Evolutionary conservation across 2,329 filamentous ascomycete genomes (phyloP).

Genomic region (Penicillium corylophilum): DNA sequence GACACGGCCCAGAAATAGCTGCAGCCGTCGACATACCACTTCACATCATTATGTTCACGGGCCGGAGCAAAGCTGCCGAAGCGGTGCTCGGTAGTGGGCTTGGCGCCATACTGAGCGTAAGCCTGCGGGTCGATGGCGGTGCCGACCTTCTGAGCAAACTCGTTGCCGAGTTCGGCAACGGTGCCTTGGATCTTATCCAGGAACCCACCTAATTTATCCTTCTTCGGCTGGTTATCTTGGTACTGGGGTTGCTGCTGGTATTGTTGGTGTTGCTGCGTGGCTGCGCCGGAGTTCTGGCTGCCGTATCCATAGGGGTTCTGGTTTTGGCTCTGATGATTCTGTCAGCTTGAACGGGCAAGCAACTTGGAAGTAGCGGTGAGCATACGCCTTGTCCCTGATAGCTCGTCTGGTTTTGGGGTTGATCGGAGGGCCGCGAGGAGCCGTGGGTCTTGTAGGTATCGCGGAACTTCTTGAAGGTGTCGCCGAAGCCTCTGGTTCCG

Average conservation of each 20-base stretch:
- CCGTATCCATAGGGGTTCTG: constrained; percentile 24
- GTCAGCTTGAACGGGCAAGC: constrained; percentile 1
- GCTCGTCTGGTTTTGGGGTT: constrained; percentile 23
- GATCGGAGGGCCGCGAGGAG: constrained; percentile 19
- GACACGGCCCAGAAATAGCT: constrained; percentile 85
- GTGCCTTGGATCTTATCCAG: constrained; percentile 57
- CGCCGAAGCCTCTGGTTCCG: constrained; percentile 52
- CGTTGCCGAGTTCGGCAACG: constrained; percentile 51
- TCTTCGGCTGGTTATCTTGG: constrained; percentile 34
- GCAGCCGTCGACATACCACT: constrained; percentile 86
- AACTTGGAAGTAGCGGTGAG: not conserved
- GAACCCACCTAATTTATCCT: constrained; percentile 45
- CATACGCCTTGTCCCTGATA: constrained; percentile 26
- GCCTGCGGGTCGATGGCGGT: constrained; percentile 49
- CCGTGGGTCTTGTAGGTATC: constrained; percentile 37
- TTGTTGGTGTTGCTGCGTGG: constrained; percentile 24
- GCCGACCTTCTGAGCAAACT: constrained; percentile 52
- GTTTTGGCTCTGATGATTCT: constrained; percentile 20
- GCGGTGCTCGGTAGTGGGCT: constrained; percentile 47
- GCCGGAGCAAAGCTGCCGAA: constrained; percentile 69
- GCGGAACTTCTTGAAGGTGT: constrained; percentile 51
- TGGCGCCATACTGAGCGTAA: constrained; percentile 46
- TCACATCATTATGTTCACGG: constrained; percentile 68
- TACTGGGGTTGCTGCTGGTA: constrained; percentile 23
- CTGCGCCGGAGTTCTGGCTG: constrained; percentile 24